Base-by-base conservation (phyloP, 106 monocot species). In the Platanthera guangdongensis region DNA sequence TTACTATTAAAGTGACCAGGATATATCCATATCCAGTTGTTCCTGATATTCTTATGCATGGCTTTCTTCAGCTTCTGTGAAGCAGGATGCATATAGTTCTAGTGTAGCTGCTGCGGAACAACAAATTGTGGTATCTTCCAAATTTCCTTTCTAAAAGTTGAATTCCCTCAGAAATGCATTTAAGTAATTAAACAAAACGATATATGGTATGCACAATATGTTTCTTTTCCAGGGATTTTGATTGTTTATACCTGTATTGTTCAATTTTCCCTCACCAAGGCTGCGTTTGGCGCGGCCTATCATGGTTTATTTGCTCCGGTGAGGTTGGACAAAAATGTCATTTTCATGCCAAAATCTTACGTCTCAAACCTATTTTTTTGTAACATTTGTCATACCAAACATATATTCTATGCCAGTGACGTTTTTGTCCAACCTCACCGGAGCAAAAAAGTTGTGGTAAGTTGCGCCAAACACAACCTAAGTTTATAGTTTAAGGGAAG, bases 81-180 rank as follows among this genome's bases (percentile, higher is more conserved):
- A 94, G 76, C 91, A 89, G 80, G 97, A 94, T 71, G 50, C 76
- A 49, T 81, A 86, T 75, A 68, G 39, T 78, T 72, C 71, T 13
- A 88, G 68, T 73, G 74, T 92, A 83, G 91, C 83, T 67, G 87
- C 79, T 49, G 89, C 91, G 53, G 97, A 97, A 81, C 87, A 94
- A 81, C 97, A 97, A 68, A 97, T 97, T 85, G 83, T 97, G 89
- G 97, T 97, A 75, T 57, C 47, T 55, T 68, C 8, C 68, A 53
- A 75, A 54, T 52, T 70, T 48, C 70, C 10, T 25, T 70, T 70
- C 5, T 46, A 32, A 46, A 15, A 15, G 9, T 48, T 46, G 15
- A 13, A 70, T 70, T 46, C 47, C 70, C 46, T 70, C 70, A 70
- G 45, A 30, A 39, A 30, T 67, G 10, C 22, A 25, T 67, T 67